Evolutionary conservation across 441 rosid species (phyloP), one percentile per base, ranked within the genome.

Genomic region (Eutrema salsugineum): DNA sequence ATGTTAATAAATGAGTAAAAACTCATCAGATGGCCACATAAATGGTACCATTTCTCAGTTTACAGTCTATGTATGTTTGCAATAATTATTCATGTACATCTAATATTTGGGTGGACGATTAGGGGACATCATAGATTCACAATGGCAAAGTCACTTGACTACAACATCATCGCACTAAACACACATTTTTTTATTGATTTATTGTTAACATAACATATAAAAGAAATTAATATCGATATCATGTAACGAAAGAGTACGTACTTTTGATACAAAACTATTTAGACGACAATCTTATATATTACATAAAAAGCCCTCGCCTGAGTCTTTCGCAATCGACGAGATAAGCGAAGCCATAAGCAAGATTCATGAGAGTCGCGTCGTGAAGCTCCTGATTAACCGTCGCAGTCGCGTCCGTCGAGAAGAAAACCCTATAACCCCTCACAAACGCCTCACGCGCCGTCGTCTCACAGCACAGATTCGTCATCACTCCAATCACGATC

Each of bases 391-490:
- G 4, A 56, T 80, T 63, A 49, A 79, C 70, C 39, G 94, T 81
- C 4, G 92, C 90, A 14, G 97, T 91, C 14, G 91, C 90, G 48
- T 88, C 97, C 14, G 87, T 81, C 8, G 92, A 91, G 75, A 91
- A 91, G 73, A 91, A 91, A 50, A 88, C 97, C 28, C 94, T 61
- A 16, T 54, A 91, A 5, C 94, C 97, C 36, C 82, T 86, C 2
- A 87, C 77, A 24, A 89, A 91, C 40, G 95, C 95, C 1, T 85
- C 91, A 11, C 95, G 88, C 55, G 97, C 94, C 79, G 94, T 86
- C 83, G 97, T 88, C 79, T 91, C 97, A 46, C 94, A 88, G 78
- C 97, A 88, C 40, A 88, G 48, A 69, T 87, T 91, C 30, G 94
- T 88, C 94, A 87, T 82, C 10, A 88, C 94, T 0, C 94, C 94